These are phyloP conservation scores for Globisporangium ultimum DNA, from an alignment of 352 stramenopile species.

Conservation along the genomic window DNA sequence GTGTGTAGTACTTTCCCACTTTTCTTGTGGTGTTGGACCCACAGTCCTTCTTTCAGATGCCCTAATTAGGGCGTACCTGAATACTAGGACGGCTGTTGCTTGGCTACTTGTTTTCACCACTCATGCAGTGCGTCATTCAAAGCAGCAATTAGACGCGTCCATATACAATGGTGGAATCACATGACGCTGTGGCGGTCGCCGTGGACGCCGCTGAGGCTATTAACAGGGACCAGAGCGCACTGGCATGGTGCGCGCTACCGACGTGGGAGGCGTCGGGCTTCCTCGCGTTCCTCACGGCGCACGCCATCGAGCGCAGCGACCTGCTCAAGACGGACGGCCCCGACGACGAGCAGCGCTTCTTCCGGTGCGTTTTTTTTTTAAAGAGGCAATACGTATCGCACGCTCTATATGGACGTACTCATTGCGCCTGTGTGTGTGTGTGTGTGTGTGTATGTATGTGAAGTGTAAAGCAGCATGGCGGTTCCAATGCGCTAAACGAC, in stretches of 20 bases:
- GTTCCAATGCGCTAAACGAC: neutral
- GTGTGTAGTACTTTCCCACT: too few species aligned
- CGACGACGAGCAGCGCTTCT: slow-evolving; percentile 42
- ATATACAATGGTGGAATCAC: too few species aligned
- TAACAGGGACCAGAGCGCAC: too few species aligned
- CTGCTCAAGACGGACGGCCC: slow-evolving; percentile 17
- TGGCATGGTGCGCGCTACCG: slow-evolving; percentile 31
- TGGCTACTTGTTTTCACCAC: too few species aligned
- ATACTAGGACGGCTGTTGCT: too few species aligned
- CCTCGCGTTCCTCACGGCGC: slow-evolving; percentile 46
- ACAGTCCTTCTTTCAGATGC: too few species aligned
- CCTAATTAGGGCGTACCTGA: too few species aligned
- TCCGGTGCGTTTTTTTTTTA: slow-evolving; percentile 40
- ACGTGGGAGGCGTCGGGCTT: slow-evolving; percentile 53
- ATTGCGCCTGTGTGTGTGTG: neutral
- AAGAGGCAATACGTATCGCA: neutral
- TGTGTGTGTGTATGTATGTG: neutral
- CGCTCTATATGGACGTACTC: neutral
- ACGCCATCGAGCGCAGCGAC: slow-evolving; percentile 44
- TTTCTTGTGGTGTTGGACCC: too few species aligned
- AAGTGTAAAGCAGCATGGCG: slow-evolving; percentile 8
- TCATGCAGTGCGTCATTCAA: too few species aligned
- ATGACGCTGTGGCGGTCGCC: too few species aligned
- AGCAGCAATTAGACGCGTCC: too few species aligned
- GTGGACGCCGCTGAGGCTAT: too few species aligned